These are phyloP conservation scores for Kingdonia uniflora DNA, from an alignment of 164 flowering plant genomes.

Conservation along the genomic window DNA sequence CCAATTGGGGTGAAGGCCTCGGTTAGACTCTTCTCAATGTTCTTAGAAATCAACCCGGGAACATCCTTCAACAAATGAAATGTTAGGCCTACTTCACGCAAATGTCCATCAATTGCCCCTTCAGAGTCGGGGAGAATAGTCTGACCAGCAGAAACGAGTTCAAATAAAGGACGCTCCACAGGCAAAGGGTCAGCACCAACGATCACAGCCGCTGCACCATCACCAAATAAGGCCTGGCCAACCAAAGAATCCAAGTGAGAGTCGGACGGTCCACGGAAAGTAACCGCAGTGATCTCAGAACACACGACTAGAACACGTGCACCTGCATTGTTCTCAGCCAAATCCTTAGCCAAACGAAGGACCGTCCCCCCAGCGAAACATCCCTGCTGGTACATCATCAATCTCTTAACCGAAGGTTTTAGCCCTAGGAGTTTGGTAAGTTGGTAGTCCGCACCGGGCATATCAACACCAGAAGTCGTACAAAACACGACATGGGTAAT, in stretches of 20 bases:
- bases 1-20: conserved; percentile 2
- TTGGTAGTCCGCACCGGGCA: conserved; percentile 7
- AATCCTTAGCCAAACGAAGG: conserved; percentile 5
- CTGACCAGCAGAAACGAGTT: background rate
- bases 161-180: background rate
- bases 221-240: conserved; percentile 3
- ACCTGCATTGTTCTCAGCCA: conserved; percentile 3
- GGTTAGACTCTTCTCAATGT: background rate
- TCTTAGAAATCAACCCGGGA: conserved; percentile 2
- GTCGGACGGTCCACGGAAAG: background rate
- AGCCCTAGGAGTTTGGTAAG: conserved; percentile 3
- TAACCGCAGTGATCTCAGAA: background rate
- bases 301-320: conserved; percentile 6
- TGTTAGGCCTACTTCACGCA: conserved; percentile 1
- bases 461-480: conserved; percentile 5
- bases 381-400: conserved; percentile 7
- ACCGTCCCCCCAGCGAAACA: conserved; percentile 6
- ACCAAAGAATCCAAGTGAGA: conserved; percentile 2
- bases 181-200: conserved; percentile 1
- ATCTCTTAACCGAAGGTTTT: background rate
- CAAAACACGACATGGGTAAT: conserved; percentile 5
- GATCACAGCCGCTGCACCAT: conserved; percentile 6
- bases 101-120: conserved; percentile 1
- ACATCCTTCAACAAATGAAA: conserved; percentile 5
- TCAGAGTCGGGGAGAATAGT: conserved; percentile 4